Evolutionary conservation across 73 alveolate genomes (phyloP).

Genomic region (Stentor roeselii): DNA sequence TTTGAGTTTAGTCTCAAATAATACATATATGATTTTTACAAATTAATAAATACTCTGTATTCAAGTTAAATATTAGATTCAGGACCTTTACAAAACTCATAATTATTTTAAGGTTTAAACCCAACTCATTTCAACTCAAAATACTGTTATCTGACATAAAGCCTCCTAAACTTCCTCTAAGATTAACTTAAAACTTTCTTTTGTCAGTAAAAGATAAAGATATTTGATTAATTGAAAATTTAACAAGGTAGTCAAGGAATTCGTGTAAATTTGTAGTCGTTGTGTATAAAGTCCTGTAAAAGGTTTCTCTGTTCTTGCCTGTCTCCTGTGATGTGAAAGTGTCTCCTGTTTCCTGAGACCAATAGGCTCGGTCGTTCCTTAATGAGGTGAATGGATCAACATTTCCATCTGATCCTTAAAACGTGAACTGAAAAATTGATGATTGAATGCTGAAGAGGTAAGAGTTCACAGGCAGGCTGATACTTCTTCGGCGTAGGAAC

Average conservation of each 20-base stretch:
- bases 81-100: too few relatives aligned
- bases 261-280: neutral
- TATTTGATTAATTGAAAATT: too few relatives aligned
- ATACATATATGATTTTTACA: too few relatives aligned
- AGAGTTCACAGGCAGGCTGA: constrained; percentile 34
- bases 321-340: neutral
- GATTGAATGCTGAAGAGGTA: neutral
- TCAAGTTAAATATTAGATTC: too few relatives aligned
- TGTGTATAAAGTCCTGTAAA: neutral
- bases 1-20: too few relatives aligned
- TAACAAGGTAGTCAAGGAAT: neutral
- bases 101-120: too few relatives aligned
- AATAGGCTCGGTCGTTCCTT: neutral
- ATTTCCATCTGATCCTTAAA: neutral
- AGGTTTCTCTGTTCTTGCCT: neutral
- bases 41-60: too few relatives aligned
- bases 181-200: too few relatives aligned
- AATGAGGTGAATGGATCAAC: neutral
- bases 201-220: too few relatives aligned
- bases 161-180: too few relatives aligned
- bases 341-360: neutral
- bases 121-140: too few relatives aligned
- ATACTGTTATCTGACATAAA: too few relatives aligned
- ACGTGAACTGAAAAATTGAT: neutral
- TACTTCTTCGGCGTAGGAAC: constrained; percentile 20